Conservation (phyloP, 495 filamentous ascomycete species). For the Penicillium desertorum region DNA sequence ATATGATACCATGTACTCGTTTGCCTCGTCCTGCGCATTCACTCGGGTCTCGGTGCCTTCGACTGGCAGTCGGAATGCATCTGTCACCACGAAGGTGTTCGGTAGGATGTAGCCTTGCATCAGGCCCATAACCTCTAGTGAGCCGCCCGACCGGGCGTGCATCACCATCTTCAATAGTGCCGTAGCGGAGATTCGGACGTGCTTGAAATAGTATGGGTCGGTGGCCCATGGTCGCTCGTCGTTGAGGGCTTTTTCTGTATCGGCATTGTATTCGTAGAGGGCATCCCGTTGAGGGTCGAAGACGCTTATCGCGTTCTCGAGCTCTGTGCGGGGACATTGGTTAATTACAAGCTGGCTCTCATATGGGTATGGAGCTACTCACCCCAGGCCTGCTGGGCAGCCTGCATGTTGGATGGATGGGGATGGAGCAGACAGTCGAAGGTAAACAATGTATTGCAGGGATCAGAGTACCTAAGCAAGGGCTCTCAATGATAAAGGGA, state of each 20-base stretch:
- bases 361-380: slow-evolving; percentile 20
- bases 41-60: slow-evolving; percentile 98
- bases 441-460: neutral
- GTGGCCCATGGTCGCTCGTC: slow-evolving; percentile 72
- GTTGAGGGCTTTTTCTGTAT: slow-evolving; percentile 57
- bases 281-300: slow-evolving; percentile 85
- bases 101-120: slow-evolving; percentile 91
- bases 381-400: slow-evolving; percentile 64
- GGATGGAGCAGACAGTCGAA: slow-evolving; percentile 5
- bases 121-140: slow-evolving; percentile 93
- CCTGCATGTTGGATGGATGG: slow-evolving; percentile 41
- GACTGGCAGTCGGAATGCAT: slow-evolving; percentile 91
- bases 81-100: slow-evolving; percentile 87
- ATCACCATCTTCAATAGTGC: slow-evolving; percentile 99
- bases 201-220: slow-evolving; percentile 89
- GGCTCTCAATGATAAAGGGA: slow-evolving; percentile 9
- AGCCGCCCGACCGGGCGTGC: slow-evolving; percentile 92
- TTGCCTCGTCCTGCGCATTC: slow-evolving; percentile 90
- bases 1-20: slow-evolving; percentile 94
- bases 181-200: slow-evolving; percentile 87
- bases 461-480: slow-evolving; percentile 2
- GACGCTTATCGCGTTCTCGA: slow-evolving; percentile 80
- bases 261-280: slow-evolving; percentile 77
- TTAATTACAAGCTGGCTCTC: slow-evolving; percentile 11
- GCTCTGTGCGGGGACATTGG: slow-evolving; percentile 57